These are phyloP conservation scores for Dictyostelium discoideum DNA, from an alignment of 78 protist species.

Conservation along the genomic window DNA sequence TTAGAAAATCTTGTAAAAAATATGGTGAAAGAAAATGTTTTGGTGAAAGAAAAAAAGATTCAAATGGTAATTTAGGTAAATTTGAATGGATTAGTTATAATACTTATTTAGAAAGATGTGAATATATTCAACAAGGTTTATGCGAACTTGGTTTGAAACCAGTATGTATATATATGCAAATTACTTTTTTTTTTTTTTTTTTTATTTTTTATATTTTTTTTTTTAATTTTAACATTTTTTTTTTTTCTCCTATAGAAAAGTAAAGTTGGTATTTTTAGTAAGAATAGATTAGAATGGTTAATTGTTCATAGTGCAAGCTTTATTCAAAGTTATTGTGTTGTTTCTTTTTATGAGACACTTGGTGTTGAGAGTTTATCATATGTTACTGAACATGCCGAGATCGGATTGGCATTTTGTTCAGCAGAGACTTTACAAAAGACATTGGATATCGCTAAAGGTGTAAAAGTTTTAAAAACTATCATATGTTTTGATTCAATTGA, in stretches of 20 bases:
- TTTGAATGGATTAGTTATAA: conserved; percentile 49
- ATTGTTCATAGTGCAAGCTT: conserved; percentile 46
- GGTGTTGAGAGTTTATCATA: conserved; percentile 72
- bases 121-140: conserved; percentile 13
- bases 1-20: conserved; percentile 30
- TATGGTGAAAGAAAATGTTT: conserved; percentile 24
- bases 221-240: not conserved
- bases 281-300: conserved; percentile 85
- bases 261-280: conserved; percentile 77
- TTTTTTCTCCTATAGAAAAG: conserved; percentile 11
- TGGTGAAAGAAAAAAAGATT: conserved; percentile 15
- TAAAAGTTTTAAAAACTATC: conserved; percentile 17
- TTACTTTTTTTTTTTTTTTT: not conserved
- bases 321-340: conserved; percentile 24
- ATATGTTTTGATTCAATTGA: conserved; percentile 41
- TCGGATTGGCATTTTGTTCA: conserved; percentile 59
- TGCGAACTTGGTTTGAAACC: conserved; percentile 45
- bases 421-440: conserved; percentile 26
- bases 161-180: conserved; percentile 10
- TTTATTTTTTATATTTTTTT: too few species aligned
- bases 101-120: not conserved
- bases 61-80: conserved; percentile 54
- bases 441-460: not conserved
- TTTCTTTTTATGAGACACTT: conserved; percentile 57
- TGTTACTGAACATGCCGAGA: conserved; percentile 77